Base-by-base conservation (phyloP, 2,329 filamentous ascomycete genomes). In the Claviceps sp. region DNA sequence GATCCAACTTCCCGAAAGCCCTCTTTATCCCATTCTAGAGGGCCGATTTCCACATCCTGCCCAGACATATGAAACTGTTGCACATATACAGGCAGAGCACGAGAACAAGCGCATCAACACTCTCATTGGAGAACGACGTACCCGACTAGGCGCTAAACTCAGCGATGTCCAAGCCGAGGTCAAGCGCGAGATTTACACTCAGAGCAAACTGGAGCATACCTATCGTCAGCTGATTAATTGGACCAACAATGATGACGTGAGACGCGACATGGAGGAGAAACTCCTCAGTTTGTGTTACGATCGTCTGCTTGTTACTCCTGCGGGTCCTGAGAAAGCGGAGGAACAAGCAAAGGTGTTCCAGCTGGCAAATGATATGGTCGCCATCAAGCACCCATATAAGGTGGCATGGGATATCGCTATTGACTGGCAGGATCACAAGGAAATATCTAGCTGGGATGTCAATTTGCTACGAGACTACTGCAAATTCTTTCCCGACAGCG, bases 381-480 rank as follows among this genome's bases (percentile, higher is more conserved):
- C 95, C 54, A 93, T 98, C 64, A 90, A 91, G 60, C 89, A 97
- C 60, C 87, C 88, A 0, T 95, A 85, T 68, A 81, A 84, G 56
- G 75, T 94, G 16, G 93, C 93, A 0, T 98, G 94, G 94, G 85
- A 88, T 60, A 84, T 96, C 55, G 78, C 86, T 34, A 74, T 98
- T 54, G 88, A 97, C 62, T 97, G 91, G 86, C 79, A 86, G 58
- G 90, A 96, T 65, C 72, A 81, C 43, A 82, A 86, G 59, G 79
- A 79, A 47, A 77, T 93, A 47, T 72, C 76, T n/a, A 79, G 88
- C 26, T 85, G 88, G 72, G 90, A 97, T 62, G 77, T 81, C 44
- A 80, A 79, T 44, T 72, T 91, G n/a, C 70, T 98, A 24, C 77
- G 84, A 51, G 82, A 89, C 58, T 98, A 91, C 62, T 85, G 88